Percentiles rank a stretch among this genome's conserved stretches.
These are phyloP conservation scores for Fusarium humuli DNA, from an alignment of 2,329 filamentous ascomycete genomes.

Conservation along the genomic window DNA sequence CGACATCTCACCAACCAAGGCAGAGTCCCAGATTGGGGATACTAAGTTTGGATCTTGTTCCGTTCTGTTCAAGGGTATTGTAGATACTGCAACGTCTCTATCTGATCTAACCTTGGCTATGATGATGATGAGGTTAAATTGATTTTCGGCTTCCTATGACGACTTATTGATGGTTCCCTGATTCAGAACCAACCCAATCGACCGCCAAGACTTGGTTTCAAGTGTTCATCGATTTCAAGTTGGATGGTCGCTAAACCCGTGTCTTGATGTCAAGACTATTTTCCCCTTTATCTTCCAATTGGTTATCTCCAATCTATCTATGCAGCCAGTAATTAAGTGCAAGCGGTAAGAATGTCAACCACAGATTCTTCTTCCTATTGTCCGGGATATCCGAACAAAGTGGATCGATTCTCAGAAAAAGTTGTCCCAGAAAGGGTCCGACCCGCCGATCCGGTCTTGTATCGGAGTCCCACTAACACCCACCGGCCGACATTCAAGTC, in stretches of 20 bases:
- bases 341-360: conserved; percentile 7
- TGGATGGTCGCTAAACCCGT: conserved; percentile 10
- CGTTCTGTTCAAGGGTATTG: conserved; percentile 21
- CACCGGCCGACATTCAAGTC: conserved; percentile 23
- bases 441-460: conserved; percentile 35
- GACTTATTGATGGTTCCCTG: conserved; percentile 33
- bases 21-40: conserved; percentile 25
- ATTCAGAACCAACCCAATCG: conserved; percentile 15
- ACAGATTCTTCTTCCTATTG: neutral
- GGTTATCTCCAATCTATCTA: conserved; percentile 1
- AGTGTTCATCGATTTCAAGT: conserved; percentile 26
- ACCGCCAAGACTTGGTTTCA: conserved; percentile 16
- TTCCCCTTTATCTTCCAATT: conserved; percentile 1
- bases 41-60: conserved; percentile 4
- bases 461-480: conserved; percentile 25
- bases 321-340: neutral
- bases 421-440: conserved; percentile 18
- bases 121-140: conserved; percentile 19
- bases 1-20: conserved; percentile 30
- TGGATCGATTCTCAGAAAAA: conserved; percentile 32
- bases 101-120: neutral
- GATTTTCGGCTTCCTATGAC: conserved; percentile 30
- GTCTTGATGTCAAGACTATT: conserved; percentile 32
- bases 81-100: neutral
- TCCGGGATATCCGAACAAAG: conserved; percentile 34